Evolutionary conservation across 371 early-diverging fungal genomes (phyloP).

Genomic region (Rhizopus microsporus): DNA sequence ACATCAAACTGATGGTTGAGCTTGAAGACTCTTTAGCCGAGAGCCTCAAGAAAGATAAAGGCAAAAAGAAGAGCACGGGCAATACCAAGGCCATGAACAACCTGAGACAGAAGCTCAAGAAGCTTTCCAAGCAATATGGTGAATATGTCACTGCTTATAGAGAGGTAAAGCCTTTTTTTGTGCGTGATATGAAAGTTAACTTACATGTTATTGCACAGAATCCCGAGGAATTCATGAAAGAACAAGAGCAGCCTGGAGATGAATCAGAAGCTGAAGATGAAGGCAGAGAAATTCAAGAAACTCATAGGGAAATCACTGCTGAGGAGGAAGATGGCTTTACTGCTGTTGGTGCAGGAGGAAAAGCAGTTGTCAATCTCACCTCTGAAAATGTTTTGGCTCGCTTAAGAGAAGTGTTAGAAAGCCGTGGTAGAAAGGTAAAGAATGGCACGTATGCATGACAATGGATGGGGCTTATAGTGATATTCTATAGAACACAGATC

Average conservation of each 20-base stretch:
- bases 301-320: slow-evolving; percentile 10
- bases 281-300: slow-evolving; percentile 7
- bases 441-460: neutral
- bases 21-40: slow-evolving; percentile 76
- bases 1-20: slow-evolving; percentile 72
- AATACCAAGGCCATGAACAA: slow-evolving; percentile 85
- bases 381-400: slow-evolving; percentile 82
- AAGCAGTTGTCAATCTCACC: slow-evolving; percentile 52
- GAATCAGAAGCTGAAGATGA: slow-evolving; percentile 5
- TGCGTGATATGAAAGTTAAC: neutral
- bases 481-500: slow-evolving; percentile 80
- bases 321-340: slow-evolving; percentile 77
- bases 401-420: slow-evolving; percentile 77
- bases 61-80: slow-evolving; percentile 82
- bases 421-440: slow-evolving; percentile 90
- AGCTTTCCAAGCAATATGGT: slow-evolving; percentile 81
- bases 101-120: slow-evolving; percentile 90
- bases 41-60: slow-evolving; percentile 54
- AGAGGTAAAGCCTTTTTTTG: slow-evolving; percentile 41
- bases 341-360: slow-evolving; percentile 85
- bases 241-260: slow-evolving; percentile 44
- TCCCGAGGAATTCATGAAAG: slow-evolving; percentile 57
- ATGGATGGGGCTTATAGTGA: neutral
- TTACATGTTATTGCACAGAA: slow-evolving; percentile 23
- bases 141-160: slow-evolving; percentile 72